A percentile compares a stretch with the other conserved stretches of the same genome.
Conservation (phyloP, 352 stramenopile species). For the Globisporangium paroecandrum region DNA sequence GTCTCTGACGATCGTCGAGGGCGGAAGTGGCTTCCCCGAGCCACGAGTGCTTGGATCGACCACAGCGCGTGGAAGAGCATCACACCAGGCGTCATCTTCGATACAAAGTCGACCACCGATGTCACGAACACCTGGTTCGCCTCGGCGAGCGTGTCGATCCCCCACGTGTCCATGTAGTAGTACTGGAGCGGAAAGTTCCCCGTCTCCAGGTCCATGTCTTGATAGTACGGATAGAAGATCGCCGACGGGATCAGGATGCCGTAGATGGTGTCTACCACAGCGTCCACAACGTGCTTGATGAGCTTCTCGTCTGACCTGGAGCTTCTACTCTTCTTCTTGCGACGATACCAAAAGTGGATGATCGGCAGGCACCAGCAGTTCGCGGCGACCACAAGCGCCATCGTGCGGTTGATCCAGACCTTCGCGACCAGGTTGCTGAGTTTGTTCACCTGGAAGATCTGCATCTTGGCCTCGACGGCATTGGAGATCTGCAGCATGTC, state of each 20-base stretch:
- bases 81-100: not conserved
- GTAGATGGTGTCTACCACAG: not conserved
- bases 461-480: conserved; percentile 17
- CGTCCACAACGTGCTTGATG: not conserved
- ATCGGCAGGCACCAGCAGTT: conserved; percentile 24
- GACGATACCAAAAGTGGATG: conserved; percentile 9
- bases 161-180: not conserved
- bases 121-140: not conserved
- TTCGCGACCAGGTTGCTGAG: conserved; percentile 17
- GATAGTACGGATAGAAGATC: not conserved
- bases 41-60: not conserved
- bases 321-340: not conserved
- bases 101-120: not conserved
- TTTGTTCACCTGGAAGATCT: conserved; percentile 26
- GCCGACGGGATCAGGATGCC: not conserved
- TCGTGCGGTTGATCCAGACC: conserved; percentile 20
- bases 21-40: not conserved
- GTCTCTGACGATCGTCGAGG: not conserved
- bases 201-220: not conserved
- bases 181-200: not conserved
- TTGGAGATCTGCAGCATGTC: not conserved
- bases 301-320: not conserved
- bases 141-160: not conserved
- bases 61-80: not conserved
- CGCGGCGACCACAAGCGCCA: conserved; percentile 7